Conservation (phyloP, 768 basidiomycete genomes). For the Boletus tomentosulus region DNA sequence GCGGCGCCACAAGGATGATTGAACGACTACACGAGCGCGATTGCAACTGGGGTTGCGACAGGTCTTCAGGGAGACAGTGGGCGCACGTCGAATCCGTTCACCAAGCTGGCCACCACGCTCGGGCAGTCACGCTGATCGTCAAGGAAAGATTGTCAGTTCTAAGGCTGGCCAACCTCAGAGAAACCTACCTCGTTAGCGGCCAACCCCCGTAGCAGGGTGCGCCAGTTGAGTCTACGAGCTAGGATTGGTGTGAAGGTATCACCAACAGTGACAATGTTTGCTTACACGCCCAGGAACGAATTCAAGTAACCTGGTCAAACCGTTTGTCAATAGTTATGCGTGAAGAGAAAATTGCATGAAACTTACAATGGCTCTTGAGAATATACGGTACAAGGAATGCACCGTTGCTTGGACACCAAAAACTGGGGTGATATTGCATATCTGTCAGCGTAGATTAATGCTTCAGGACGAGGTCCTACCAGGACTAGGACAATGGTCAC, state of each 20-base stretch:
- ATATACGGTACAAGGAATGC: constrained; percentile 36
- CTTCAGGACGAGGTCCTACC: constrained; percentile 3
- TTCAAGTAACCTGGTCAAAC: constrained; percentile 32
- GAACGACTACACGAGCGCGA: no score
- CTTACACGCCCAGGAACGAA: constrained; percentile 37
- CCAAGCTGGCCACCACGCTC: constrained; percentile 20
- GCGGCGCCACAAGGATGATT: no score
- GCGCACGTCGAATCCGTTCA: constrained; percentile 22
- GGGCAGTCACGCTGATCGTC: constrained; percentile 20
- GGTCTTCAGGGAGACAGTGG: no score
- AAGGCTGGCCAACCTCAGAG: background rate
- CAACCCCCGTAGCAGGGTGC: constrained; percentile 25
- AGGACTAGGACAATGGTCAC: constrained; percentile 26
- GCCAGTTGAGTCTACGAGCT: constrained; percentile 24
- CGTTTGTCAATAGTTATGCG: background rate
- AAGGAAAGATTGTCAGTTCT: background rate
- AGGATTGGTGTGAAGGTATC: background rate
- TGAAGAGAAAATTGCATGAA: background rate
- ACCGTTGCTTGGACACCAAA: constrained; percentile 33
- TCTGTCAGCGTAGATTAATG: background rate
- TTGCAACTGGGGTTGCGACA: no score
- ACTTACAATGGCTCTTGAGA: constrained; percentile 36
- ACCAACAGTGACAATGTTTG: no score
- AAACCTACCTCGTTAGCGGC: constrained; percentile 23
- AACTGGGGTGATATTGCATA: constrained; percentile 19